Base-by-base conservation (phyloP, 2,329 filamentous ascomycete species). In the Dactylellina leptospora region DNA sequence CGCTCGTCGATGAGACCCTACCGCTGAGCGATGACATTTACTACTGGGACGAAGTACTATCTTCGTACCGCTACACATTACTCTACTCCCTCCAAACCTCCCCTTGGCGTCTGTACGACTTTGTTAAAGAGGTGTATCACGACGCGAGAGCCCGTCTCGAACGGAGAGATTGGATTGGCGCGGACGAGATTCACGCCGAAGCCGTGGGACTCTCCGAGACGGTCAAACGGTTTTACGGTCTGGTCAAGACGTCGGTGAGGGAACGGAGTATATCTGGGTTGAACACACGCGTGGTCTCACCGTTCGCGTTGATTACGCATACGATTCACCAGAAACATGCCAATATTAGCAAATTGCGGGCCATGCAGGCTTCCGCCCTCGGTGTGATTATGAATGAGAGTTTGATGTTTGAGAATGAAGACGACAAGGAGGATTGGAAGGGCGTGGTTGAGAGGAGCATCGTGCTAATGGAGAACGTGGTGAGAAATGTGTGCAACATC, bases 41-140 rank as follows among this genome's bases (percentile, higher is more conserved):
- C 87, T 97, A 97, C 79, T 99, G 95, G 95, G 91, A 96, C 77
- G 90, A 95, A 75, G 85, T 97, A 1, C 81, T 96, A 27, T 86
- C 87, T 8, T 96, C 91, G 0, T 89, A 91, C 75, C 84, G 87
- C 51, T 91, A 89, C 77, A 93, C 90, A 74, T 89, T 87, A 28
- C 79, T 97, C 2, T 97, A 97, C 80, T 89, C 91, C 11, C 81
- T 96, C 6, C 95, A 99, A 79, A 96, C 89, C 0, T 91, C 89
- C 0, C 95, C 95, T 0, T 77, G 88, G 40, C 85, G 90, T 16
- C 79, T 96, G 30, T 93, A 88, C 87, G 81, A 83, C 2, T 92
- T 90, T 86, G 82, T 86, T 5, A 85, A 84, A 77, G 88, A 90
- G 48, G 85, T 96, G 30, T 93, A 89, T 78, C 79, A 79, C 47